Percentiles rank a stretch among this genome's conserved stretches.
These are phyloP conservation scores for Pisolithus orientalis DNA, from an alignment of 768 basidiomycete genomes.

Conservation along the genomic window DNA sequence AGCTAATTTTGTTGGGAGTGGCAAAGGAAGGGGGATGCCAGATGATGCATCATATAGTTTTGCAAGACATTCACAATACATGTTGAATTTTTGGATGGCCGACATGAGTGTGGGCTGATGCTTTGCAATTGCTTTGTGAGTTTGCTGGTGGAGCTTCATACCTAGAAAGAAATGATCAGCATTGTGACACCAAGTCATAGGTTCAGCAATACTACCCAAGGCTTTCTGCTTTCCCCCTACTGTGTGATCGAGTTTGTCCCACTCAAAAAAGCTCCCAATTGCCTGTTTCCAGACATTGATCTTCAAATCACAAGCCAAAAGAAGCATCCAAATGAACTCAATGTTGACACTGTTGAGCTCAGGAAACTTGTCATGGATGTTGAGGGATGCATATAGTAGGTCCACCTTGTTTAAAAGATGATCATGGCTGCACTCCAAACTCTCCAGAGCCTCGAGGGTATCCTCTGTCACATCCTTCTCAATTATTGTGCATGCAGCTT, in stretches of 20 bases:
- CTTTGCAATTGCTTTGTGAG: too few species aligned
- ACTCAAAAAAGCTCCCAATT: conserved; percentile 31
- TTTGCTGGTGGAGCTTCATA: too few species aligned
- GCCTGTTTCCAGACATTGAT: conserved; percentile 31
- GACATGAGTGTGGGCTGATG: too few species aligned
- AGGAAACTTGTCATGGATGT: conserved; percentile 27
- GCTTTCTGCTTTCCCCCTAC: conserved; percentile 21
- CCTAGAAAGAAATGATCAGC: too few species aligned
- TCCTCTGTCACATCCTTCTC: conserved; percentile 3
- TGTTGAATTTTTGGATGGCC: too few species aligned
- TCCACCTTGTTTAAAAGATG: conserved; percentile 22
- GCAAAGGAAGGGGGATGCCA: too few species aligned
- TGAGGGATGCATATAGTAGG: conserved; percentile 29
- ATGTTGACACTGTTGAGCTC: conserved; percentile 24
- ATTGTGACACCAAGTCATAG: too few species aligned
- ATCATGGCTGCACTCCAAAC: conserved; percentile 18
- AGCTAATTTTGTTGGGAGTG: too few species aligned
- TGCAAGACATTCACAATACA: too few species aligned
- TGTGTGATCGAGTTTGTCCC: conserved; percentile 31
- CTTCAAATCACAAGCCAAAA: conserved; percentile 34
- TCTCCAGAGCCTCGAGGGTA: conserved; percentile 10
- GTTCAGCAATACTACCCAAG: not conserved
- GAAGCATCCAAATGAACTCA: conserved; percentile 25
- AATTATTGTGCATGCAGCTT: not conserved
- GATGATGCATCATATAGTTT: too few species aligned